Conservation (phyloP, 2,329 filamentous ascomycete species). For the Botrytis galanthina region DNA sequence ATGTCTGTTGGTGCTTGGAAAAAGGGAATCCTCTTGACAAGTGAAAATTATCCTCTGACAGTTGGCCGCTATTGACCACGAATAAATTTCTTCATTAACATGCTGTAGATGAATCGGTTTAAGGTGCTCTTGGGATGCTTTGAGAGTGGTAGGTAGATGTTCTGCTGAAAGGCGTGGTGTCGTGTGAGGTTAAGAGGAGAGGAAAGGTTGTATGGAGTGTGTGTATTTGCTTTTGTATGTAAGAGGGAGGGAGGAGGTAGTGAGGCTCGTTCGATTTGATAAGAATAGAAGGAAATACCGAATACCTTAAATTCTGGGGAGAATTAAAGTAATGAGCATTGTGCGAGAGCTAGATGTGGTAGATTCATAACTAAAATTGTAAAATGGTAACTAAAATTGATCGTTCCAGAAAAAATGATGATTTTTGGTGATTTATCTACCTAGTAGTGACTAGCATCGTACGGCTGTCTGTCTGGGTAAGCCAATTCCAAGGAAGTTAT, state of each 20-base stretch:
- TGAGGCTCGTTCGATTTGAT: not conserved
- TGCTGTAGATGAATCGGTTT: not conserved
- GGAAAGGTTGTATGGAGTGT: not conserved
- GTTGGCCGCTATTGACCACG: not conserved
- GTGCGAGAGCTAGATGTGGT: not conserved
- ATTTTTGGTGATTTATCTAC: conserved; percentile 1
- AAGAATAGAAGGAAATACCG: not conserved
- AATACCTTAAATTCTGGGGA: conserved; percentile 7
- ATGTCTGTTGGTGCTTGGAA: not conserved
- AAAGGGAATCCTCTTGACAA: conserved; percentile 7
- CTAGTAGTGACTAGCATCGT: not conserved
- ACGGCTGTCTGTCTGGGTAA: not conserved
- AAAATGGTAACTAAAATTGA: not conserved
- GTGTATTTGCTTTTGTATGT: not conserved
- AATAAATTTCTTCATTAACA: not conserved
- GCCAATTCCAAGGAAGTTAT: conserved; percentile 10
- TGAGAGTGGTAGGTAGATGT: not conserved
- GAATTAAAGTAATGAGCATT: not conserved
- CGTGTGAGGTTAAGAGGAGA: not conserved
- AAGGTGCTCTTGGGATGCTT: not conserved
- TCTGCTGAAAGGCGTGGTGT: not conserved
- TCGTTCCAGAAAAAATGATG: not conserved
- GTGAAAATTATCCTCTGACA: not conserved
- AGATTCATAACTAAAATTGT: not conserved
- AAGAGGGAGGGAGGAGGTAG: not conserved